These are phyloP conservation scores for Gynandropsis gynandra DNA, from an alignment of 345 rosid species.

Conservation along the genomic window DNA sequence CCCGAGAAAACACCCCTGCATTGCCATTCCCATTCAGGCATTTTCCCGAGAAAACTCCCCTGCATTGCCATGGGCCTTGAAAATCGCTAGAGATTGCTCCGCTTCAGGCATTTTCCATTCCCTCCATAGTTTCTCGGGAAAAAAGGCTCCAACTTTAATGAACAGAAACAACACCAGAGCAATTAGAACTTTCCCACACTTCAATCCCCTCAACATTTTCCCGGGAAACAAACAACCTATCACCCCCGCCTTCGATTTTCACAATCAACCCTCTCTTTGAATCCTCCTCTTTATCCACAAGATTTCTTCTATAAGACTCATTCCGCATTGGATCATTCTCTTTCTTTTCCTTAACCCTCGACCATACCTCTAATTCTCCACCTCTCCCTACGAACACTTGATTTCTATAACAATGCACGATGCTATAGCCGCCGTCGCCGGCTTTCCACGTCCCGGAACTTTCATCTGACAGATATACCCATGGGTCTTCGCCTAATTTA, in stretches of 20 bases:
- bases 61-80: too few relatives aligned
- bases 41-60: neutral
- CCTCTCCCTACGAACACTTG: conserved; percentile 80
- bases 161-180: conserved; percentile 29
- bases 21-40: neutral
- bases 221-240: conserved; percentile 68
- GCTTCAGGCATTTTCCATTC: too few relatives aligned
- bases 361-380: conserved; percentile 82
- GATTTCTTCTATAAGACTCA: conserved; percentile 51
- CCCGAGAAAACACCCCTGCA: neutral
- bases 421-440: conserved; percentile 22
- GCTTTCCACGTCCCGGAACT: conserved; percentile 43
- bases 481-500: conserved; percentile 70
- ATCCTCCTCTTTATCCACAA: conserved; percentile 61
- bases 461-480: conserved; percentile 60
- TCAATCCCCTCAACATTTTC: conserved; percentile 74
- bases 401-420: conserved; percentile 52
- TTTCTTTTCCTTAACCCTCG: conserved; percentile 31
- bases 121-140: too few relatives aligned
- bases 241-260: conserved; percentile 73
- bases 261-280: conserved; percentile 55
- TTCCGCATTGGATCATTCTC: conserved; percentile 20
- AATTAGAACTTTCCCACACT: conserved; percentile 72
- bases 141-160: neutral
- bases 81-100: too few relatives aligned